Conservation (phyloP, 2,329 filamentous ascomycete genomes). For the Aspergillus pseudonomiae region DNA sequence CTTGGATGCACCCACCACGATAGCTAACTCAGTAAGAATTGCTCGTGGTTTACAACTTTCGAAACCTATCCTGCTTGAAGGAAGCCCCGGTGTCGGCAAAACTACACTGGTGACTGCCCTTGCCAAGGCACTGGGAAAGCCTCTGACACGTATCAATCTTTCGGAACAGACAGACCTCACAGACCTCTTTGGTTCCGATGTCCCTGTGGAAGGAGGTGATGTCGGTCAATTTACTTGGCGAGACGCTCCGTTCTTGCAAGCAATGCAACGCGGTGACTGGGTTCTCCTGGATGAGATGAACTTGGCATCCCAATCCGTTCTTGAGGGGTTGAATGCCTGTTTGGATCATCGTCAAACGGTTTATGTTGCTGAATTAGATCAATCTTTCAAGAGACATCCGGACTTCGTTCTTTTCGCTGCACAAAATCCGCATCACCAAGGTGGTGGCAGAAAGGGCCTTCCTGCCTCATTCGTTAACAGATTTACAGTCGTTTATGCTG, state of each 20-base stretch:
- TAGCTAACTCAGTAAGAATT: constrained; percentile 86
- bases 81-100: constrained; percentile 97
- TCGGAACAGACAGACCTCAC: constrained; percentile 98
- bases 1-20: constrained; percentile 86
- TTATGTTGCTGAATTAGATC: constrained; percentile 92
- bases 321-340: constrained; percentile 95
- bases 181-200: constrained; percentile 95
- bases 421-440: constrained; percentile 97
- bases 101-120: constrained; percentile 89
- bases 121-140: constrained; percentile 75
- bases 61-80: constrained; percentile 92
- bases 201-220: constrained; percentile 88
- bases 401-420: constrained; percentile 95
- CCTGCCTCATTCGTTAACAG: constrained; percentile 97
- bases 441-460: constrained; percentile 90
- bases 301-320: constrained; percentile 90
- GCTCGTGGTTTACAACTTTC: constrained; percentile 83
- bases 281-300: constrained; percentile 99
- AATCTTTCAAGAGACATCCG: constrained; percentile 86
- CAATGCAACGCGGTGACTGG: constrained; percentile 97
- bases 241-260: constrained; percentile 90
- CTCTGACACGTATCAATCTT: constrained; percentile 90
- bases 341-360: constrained; percentile 95
- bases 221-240: constrained; percentile 93
- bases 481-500: constrained; percentile 96